Evolutionary conservation across 73 alveolate genomes (phyloP).

Genomic region (Stentor coeruleus): DNA sequence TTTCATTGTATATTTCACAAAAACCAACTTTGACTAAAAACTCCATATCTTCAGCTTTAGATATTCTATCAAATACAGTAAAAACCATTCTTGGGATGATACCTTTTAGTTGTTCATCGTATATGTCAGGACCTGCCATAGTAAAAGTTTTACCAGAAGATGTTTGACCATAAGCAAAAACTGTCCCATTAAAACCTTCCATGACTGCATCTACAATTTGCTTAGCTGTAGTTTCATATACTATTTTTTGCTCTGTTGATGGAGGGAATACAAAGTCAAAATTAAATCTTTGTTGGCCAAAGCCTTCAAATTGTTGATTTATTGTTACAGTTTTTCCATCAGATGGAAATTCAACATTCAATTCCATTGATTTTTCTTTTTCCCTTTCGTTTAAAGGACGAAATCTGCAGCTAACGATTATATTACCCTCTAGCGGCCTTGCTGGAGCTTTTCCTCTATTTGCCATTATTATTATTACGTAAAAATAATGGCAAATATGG

Average conservation of each 20-base stretch:
- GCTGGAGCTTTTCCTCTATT: too few relatives aligned
- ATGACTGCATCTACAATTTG: slow-evolving; percentile 83
- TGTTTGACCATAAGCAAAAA: slow-evolving; percentile 95
- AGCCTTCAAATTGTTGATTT: neutral
- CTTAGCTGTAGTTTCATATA: slow-evolving; percentile 75
- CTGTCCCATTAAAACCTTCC: slow-evolving; percentile 93
- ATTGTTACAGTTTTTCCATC: neutral
- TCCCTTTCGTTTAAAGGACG: neutral
- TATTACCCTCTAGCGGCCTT: neutral
- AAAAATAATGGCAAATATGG: too few relatives aligned
- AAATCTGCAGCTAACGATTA: neutral
- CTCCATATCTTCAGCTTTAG: slow-evolving; percentile 60
- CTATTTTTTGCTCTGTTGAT: neutral
- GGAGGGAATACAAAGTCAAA: neutral
- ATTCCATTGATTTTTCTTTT: neutral
- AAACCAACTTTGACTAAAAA: slow-evolving; percentile 74
- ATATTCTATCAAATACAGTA: slow-evolving; percentile 59
- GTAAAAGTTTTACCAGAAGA: slow-evolving; percentile 95
- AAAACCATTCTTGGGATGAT: slow-evolving; percentile 83
- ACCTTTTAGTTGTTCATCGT: slow-evolving; percentile 62
- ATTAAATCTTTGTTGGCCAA: neutral
- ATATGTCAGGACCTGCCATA: slow-evolving; percentile 81
- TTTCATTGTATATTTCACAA: slow-evolving; percentile 87
- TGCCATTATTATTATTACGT: too few relatives aligned
- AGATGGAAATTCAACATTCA: too few relatives aligned